phyloP scores from a whole-genome alignment of 495 filamentous ascomycete genomes.

The Tuber microsphaerosporum region DNA sequence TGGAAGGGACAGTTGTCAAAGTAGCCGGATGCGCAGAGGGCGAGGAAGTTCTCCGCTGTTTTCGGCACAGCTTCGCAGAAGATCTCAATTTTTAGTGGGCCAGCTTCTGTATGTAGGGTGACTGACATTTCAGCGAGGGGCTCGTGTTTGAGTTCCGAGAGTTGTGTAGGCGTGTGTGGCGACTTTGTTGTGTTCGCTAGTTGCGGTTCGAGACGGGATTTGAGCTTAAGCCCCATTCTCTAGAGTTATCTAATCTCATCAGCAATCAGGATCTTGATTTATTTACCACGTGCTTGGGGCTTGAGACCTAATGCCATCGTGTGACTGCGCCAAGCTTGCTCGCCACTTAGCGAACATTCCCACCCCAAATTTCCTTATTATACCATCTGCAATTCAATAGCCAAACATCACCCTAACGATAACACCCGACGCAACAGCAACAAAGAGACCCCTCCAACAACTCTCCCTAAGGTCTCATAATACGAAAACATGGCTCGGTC shows the following conservation, averaged over 20 bases:
- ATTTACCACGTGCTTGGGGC: slow-evolving; percentile 8
- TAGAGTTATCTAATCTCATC: background rate
- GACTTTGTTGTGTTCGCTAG: background rate
- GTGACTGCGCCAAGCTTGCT: slow-evolving; percentile 20
- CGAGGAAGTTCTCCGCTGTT: slow-evolving; percentile 92
- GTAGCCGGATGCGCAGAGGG: slow-evolving; percentile 80
- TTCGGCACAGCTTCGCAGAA: slow-evolving; percentile 93
- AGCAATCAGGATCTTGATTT: background rate
- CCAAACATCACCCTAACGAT: slow-evolving; percentile 30
- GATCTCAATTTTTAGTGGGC: slow-evolving; percentile 90
- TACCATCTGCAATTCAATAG: slow-evolving; percentile 13
- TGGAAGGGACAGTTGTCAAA: slow-evolving; percentile 89
- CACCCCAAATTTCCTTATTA: slow-evolving; percentile 25
- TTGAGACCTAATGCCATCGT: slow-evolving; percentile 18
- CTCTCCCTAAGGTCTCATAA: slow-evolving; percentile 24
- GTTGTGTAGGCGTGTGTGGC: background rate
- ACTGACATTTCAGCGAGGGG: slow-evolving; percentile 49
- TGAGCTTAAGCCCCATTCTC: background rate
- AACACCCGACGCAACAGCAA: slow-evolving; percentile 18
- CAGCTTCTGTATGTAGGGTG: slow-evolving; percentile 80
- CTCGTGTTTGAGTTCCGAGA: background rate
- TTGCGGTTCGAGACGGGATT: background rate
- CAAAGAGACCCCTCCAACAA: slow-evolving; percentile 21
- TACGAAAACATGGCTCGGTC: slow-evolving; percentile 40
- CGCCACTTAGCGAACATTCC: slow-evolving; percentile 16